Evolutionary conservation across 805 yeast genomes (phyloP).

Genomic region (Peterozyma xylosa): DNA sequence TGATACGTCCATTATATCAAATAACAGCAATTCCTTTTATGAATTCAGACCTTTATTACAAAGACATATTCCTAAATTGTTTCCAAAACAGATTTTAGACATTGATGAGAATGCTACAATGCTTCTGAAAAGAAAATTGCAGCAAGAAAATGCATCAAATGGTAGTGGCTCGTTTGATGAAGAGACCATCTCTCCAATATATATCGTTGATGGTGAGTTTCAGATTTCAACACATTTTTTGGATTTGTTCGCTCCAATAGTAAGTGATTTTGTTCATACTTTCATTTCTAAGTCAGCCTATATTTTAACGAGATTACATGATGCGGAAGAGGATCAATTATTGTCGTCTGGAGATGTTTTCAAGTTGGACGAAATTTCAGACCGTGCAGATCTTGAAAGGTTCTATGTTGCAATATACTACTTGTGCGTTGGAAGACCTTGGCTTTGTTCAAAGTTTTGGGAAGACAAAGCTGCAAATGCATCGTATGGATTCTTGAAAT

Average conservation of each 20-base stretch:
- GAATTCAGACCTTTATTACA: slow-evolving; percentile 64
- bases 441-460: slow-evolving; percentile 61
- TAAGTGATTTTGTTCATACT: slow-evolving; percentile 44
- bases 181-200: slow-evolving; percentile 19
- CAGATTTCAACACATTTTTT: slow-evolving; percentile 18
- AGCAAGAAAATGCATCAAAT: slow-evolving; percentile 16
- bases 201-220: slow-evolving; percentile 15
- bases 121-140: slow-evolving; percentile 21
- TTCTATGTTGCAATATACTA: slow-evolving; percentile 72
- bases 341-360: slow-evolving; percentile 47
- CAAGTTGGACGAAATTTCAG: slow-evolving; percentile 54
- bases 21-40: slow-evolving; percentile 40
- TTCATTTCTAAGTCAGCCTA: slow-evolving; percentile 62
- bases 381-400: slow-evolving; percentile 80
- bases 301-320: slow-evolving; percentile 57
- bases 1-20: slow-evolving; percentile 38
- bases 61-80: slow-evolving; percentile 52
- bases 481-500: slow-evolving; percentile 68
- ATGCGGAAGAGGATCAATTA: slow-evolving; percentile 66
- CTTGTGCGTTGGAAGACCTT: slow-evolving; percentile 56
- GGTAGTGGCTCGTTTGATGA: slow-evolving; percentile 18
- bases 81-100: slow-evolving; percentile 46
- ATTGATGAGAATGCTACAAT: slow-evolving; percentile 33
- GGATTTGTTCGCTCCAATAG: slow-evolving; percentile 29
- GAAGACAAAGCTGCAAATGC: slow-evolving; percentile 54